phyloP scores from a whole-genome alignment of 495 filamentous ascomycete species.

The Neurospora cerealis region DNA sequence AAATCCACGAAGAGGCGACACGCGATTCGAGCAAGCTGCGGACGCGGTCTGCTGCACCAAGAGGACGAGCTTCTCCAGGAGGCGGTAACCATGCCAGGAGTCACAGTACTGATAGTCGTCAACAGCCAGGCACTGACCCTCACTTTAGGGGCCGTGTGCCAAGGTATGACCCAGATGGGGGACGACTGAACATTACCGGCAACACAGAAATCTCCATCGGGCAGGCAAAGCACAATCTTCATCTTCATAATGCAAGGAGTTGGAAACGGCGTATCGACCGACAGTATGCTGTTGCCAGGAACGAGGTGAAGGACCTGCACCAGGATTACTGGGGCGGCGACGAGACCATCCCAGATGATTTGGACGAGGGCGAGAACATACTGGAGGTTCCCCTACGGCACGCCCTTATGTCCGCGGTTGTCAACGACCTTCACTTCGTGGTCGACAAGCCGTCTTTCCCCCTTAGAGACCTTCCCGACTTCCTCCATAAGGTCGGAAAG shows the following conservation, averaged over 20 bases:
- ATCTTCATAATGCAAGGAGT: constrained; percentile 72
- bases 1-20: constrained; percentile 56
- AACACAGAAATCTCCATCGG: constrained; percentile 58
- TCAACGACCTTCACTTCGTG: constrained; percentile 75
- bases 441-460: constrained; percentile 94
- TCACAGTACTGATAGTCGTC: constrained; percentile 41
- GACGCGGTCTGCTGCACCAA: constrained; percentile 38
- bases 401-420: constrained; percentile 65
- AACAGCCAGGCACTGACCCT: constrained; percentile 19
- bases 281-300: constrained; percentile 56
- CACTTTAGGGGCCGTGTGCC: constrained; percentile 24
- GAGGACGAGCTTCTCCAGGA: constrained; percentile 27
- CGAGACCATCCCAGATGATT: constrained; percentile 60
- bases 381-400: constrained; percentile 82
- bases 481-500: constrained; percentile 82
- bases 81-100: constrained; percentile 34
- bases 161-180: constrained; percentile 70
- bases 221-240: constrained; percentile 63
- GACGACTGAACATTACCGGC: constrained; percentile 53
- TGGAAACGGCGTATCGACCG: constrained; percentile 91
- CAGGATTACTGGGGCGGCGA: constrained; percentile 75
- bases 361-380: constrained; percentile 74
- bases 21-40: constrained; percentile 37
- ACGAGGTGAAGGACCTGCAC: constrained; percentile 68
- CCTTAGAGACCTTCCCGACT: constrained; percentile 65